Evolutionary conservation across 495 filamentous ascomycete genomes (phyloP).

Genomic region (Annulohypoxylon moriforme): DNA sequence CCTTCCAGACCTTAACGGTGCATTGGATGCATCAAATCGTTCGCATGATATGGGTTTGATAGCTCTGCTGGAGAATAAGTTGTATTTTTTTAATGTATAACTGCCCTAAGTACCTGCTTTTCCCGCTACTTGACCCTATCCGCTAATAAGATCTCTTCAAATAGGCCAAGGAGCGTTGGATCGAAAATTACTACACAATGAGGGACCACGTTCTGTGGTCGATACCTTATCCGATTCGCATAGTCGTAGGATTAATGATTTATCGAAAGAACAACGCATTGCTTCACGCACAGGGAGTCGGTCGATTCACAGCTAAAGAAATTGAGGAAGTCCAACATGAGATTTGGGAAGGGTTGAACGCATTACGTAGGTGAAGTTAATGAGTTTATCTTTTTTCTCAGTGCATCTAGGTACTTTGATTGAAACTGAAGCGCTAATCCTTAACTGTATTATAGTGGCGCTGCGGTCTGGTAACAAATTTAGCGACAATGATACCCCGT

Average conservation of each 20-base stretch:
- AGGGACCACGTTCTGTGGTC: conserved; percentile 61
- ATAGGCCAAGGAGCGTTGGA: conserved; percentile 64
- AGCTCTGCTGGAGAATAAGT: conserved; percentile 70
- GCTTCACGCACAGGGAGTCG: conserved; percentile 67
- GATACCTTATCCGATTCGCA: conserved; percentile 63
- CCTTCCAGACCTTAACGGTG: conserved; percentile 61
- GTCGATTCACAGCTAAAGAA: conserved; percentile 62
- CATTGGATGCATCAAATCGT: conserved; percentile 50
- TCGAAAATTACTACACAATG: conserved; percentile 71
- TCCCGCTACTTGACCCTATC: background rate
- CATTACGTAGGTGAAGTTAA: conserved; percentile 39
- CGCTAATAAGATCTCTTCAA: background rate
- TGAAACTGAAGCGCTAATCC: conserved; percentile 19
- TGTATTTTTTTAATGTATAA: conserved; percentile 59
- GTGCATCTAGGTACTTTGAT: background rate
- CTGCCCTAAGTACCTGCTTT: too few species aligned
- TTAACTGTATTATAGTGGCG: conserved; percentile 18
- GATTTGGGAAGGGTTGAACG: conserved; percentile 65
- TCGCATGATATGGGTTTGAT: conserved; percentile 63
- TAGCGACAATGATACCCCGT: conserved; percentile 48
- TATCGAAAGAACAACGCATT: conserved; percentile 57
- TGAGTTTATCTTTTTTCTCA: background rate
- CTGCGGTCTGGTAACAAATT: conserved; percentile 25
- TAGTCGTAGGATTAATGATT: conserved; percentile 64
- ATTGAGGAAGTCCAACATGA: conserved; percentile 57